Evolutionary conservation across 805 yeast species (phyloP), one percentile per base, ranked within the genome.

Genomic region (Pichia californica): DNA sequence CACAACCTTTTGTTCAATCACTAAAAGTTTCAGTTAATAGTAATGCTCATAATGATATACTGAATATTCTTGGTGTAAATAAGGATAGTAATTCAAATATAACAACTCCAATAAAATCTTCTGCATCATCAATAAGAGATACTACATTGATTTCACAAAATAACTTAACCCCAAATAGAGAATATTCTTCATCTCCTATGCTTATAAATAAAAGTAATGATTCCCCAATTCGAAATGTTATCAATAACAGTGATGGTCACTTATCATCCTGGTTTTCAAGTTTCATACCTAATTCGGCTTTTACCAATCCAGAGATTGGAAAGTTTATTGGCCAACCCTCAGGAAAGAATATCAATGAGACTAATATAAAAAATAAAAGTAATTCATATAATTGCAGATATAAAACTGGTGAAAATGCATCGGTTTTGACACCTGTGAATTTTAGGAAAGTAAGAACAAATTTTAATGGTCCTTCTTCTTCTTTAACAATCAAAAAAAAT

Each of bases 401-500:
- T 11, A 27, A 28, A 4, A 54, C 56, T 8, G 52, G 9, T 9
- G 28, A 20, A 28, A 10, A 26, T 6, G 29, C 38, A 26, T 31
- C 11, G 5, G 8, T 29, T 6, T 14, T 23, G 26, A 36, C 33
- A 5, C 36, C 34, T 4, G 19, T 19, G 19, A 33, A 36, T 33
- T 37, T 32, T 21, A 16, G 27, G 19, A 42, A 37, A 31, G 36
- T 33, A 4, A n/a, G 15, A 27, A 4, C 36, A 19, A 36, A 51
- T 5, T 50, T 50, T 27, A 63, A 59, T 41, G 75, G 72, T 0
- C 55, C 66, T 15, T 70, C 64, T 50, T 70, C 77, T 4, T 61
- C 66, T 6, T 49, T 73, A 42, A 63, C 60, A 5, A 59, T 73
- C 11, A 69, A 71, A 13, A 69, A 69, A 8, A 70, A 72, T 43